A percentile compares a stretch with the other conserved stretches of the same genome.
These are phyloP conservation scores for Rhodocollybia butyracea DNA, from an alignment of 768 basidiomycete species.

Conservation along the genomic window DNA sequence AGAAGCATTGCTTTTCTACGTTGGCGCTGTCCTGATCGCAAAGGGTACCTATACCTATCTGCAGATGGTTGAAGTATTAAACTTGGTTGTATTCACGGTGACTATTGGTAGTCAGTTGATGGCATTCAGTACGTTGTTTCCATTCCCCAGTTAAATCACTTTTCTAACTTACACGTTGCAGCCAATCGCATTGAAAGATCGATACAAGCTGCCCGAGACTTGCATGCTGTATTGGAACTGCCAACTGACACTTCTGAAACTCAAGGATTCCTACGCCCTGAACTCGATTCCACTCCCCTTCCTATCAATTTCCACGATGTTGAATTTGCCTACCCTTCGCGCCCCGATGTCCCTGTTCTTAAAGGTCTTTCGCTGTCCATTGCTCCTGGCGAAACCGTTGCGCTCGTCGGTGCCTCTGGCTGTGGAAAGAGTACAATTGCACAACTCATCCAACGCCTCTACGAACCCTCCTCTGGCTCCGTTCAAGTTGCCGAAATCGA, in stretches of 20 bases:
- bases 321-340: slow-evolving; percentile 81
- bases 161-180: slow-evolving; percentile 17
- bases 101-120: slow-evolving; percentile 89
- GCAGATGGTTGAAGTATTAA: slow-evolving; percentile 86
- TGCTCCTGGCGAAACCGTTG: slow-evolving; percentile 77
- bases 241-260: slow-evolving; percentile 66
- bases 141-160: slow-evolving; percentile 7
- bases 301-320: slow-evolving; percentile 63
- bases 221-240: slow-evolving; percentile 66
- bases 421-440: slow-evolving; percentile 92
- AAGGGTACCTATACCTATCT: slow-evolving; percentile 81
- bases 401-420: slow-evolving; percentile 88
- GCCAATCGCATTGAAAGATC: slow-evolving; percentile 85
- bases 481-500: slow-evolving; percentile 57
- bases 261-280: slow-evolving; percentile 54
- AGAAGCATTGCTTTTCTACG: slow-evolving; percentile 89
- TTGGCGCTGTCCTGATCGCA: slow-evolving; percentile 82
- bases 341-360: slow-evolving; percentile 67
- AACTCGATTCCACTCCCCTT: neutral
- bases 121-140: slow-evolving; percentile 76
- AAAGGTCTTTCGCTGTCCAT: slow-evolving; percentile 64
- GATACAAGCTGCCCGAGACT: slow-evolving; percentile 77
- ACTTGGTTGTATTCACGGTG: slow-evolving; percentile 90
- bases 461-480: slow-evolving; percentile 68
- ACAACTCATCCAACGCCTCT: slow-evolving; percentile 65